A percentile compares a stretch with the other conserved stretches of the same genome.
phyloP scores from a whole-genome alignment of 2,329 filamentous ascomycete species.

The Cercospora sesami region DNA sequence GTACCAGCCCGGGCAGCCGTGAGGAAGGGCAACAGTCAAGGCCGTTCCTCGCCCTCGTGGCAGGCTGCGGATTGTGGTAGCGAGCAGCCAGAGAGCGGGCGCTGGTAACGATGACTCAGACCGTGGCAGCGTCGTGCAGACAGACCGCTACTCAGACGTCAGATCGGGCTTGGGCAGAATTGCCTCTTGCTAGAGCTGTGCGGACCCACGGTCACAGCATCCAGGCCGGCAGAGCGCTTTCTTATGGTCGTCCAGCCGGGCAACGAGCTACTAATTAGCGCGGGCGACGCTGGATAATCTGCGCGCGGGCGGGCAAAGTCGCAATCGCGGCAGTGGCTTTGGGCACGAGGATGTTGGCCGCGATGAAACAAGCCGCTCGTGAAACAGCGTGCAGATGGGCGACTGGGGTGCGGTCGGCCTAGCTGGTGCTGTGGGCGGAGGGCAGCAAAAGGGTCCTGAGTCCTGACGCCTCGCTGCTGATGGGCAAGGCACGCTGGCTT shows the following conservation, averaged over 20 bases:
- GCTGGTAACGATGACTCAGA: conserved; percentile 2
- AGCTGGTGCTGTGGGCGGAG: neutral
- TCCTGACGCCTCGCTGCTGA: neutral
- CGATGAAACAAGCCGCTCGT: conserved; percentile 3
- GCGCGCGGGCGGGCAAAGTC: neutral
- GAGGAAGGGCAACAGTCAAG: neutral
- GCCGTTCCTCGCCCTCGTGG: conserved; percentile 6
- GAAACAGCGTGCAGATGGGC: conserved; percentile 3
- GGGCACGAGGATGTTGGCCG: neutral
- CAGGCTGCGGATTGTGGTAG: neutral
- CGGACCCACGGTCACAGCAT: conserved; percentile 3
- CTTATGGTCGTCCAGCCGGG: neutral
- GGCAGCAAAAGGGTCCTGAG: neutral
- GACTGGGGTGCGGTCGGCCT: neutral
- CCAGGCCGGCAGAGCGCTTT: conserved; percentile 1
- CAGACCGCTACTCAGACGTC: conserved; percentile 8
- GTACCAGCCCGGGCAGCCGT: neutral
- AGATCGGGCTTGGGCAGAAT: neutral
- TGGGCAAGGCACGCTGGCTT: conserved; percentile 1
- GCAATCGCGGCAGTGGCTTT: conserved; percentile 5
- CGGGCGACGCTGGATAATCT: conserved; percentile 1
- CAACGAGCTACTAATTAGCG: conserved; percentile 4
- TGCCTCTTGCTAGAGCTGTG: conserved; percentile 5
- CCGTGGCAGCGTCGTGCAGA: conserved; percentile 4
- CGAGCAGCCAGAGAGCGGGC: conserved; percentile 1